Conservation (phyloP, 495 filamentous ascomycete genomes). For the Aspergillus bridgeri region DNA sequence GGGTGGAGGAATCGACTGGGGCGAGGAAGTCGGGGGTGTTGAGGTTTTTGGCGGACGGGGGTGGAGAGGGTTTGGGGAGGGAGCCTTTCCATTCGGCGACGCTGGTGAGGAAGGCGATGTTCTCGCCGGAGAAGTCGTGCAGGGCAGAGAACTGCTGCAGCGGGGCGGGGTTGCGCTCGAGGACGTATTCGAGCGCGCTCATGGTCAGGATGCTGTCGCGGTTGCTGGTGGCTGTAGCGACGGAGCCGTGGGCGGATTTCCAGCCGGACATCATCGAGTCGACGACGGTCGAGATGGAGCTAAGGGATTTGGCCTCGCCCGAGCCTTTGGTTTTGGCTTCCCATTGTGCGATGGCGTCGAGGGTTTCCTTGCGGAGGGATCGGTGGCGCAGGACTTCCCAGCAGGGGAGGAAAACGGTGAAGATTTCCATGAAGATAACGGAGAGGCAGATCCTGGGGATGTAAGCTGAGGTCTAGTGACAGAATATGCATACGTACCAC, state of each 20-base stretch:
- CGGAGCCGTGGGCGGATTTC: slow-evolving; percentile 30
- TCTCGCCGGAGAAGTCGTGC: slow-evolving; percentile 64
- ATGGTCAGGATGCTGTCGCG: slow-evolving; percentile 51
- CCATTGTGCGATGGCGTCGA: slow-evolving; percentile 36
- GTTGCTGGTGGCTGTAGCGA: slow-evolving; percentile 20
- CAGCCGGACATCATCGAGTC: slow-evolving; percentile 34
- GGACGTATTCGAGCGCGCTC: slow-evolving; percentile 56
- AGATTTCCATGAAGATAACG: slow-evolving; percentile 50
- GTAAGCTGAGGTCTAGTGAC: not conserved
- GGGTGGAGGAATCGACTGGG: slow-evolving; percentile 12
- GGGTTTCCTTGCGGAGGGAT: slow-evolving; percentile 40
- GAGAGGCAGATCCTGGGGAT: slow-evolving; percentile 50
- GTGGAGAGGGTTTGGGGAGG: slow-evolving; percentile 16
- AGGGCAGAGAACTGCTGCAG: slow-evolving; percentile 59
- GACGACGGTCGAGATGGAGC: slow-evolving; percentile 28
- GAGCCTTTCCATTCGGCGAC: slow-evolving; percentile 52
- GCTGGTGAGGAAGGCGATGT: slow-evolving; percentile 61
- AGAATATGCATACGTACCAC: slow-evolving; percentile 43
- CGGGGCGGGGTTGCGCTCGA: slow-evolving; percentile 50
- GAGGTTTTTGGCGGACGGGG: not conserved
- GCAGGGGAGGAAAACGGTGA: slow-evolving; percentile 53
- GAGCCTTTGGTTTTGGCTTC: slow-evolving; percentile 26
- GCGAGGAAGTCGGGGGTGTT: not conserved
- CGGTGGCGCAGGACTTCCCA: slow-evolving; percentile 51
- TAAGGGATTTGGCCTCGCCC: slow-evolving; percentile 27